Percentiles rank a stretch among this genome's conserved stretches.
Evolutionary conservation across 345 rosid species (phyloP).

Genomic region (Heritiera littoralis): DNA sequence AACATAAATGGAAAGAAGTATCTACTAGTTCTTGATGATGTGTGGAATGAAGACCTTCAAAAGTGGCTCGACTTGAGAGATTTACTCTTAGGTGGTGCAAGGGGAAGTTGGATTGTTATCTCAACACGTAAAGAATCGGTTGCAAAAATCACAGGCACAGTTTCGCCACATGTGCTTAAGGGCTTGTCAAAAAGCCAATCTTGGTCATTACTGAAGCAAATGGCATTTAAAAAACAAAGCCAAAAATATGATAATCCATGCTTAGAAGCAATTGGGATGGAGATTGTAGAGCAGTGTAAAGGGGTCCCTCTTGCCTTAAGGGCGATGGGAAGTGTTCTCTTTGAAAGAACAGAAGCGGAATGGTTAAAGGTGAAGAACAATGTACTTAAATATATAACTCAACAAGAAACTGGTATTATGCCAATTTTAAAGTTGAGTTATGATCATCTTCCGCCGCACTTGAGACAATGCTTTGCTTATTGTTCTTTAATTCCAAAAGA

Average conservation of each 20-base stretch:
- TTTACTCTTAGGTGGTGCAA: neutral
- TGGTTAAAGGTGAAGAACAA: neutral
- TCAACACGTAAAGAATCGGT: neutral
- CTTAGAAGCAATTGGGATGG: neutral
- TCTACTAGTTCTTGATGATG: neutral
- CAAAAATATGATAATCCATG: neutral
- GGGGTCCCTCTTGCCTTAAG: neutral
- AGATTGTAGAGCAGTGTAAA: neutral
- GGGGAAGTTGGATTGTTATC: neutral
- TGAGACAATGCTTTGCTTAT: neutral
- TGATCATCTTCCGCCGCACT: neutral
- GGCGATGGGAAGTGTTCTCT: neutral
- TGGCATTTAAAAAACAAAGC: neutral
- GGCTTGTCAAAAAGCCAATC: neutral
- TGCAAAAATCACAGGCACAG: neutral
- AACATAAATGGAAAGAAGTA: neutral
- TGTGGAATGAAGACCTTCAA: neutral
- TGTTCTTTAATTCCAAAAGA: neutral
- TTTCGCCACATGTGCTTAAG: neutral
- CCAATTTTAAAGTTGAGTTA: neutral
- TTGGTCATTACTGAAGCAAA: neutral
- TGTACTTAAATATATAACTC: neutral
- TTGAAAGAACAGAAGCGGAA: neutral
- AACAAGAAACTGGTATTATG: neutral
- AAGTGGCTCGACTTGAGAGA: neutral